Evolutionary conservation across 2,329 filamentous ascomycete genomes (phyloP), one percentile per base, ranked within the genome.

Genomic region (Scedosporium boydii): DNA sequence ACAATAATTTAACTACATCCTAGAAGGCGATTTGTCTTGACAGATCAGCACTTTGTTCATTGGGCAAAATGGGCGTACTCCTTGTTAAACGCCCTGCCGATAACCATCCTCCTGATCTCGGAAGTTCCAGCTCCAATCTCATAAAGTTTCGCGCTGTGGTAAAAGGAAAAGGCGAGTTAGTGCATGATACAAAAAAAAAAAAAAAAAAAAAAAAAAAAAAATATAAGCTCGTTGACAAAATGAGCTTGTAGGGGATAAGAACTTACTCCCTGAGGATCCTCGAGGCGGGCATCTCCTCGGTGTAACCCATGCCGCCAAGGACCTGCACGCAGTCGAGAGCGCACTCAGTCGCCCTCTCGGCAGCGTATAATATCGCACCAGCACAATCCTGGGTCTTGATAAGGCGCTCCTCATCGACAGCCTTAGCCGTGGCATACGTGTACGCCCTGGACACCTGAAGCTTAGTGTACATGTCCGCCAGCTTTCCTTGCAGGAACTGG

Each of bases 391-490:
- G 89, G 0, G 93, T 97, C 63, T 83, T 82, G 68, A 96, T 87
- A 1, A 80, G 65, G 10, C 86, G 87, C 12, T 84, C 78, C 73
- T 93, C 90, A 69, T 97, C 93, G 21, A 97, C 88, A 1, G 83
- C 82, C 57, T 83, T 82, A 3, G 95, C 95, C 0, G 93, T 93
- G 44, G 82, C 78, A 71, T 96, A 96, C 0, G 93, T 98, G 75
- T 96, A 97, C 2, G 92, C 84, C n/a, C 87, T 81, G 16, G 88
- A 87, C 10, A 90, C 92, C 69, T 90, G 88, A 64, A 95, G 84
- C 75, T 96, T 96, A 58, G 92, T 97, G 77, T 98, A 96, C 93
- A 99, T 97, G 74, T 98, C 93, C 62, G 95, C 92, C 56, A 98
- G 82, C 72, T 93, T 93, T 63, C 90, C 93, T 76, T 98, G 95